These are phyloP conservation scores for Draba incana DNA, from an alignment of 345 rosid species.

Conservation along the genomic window DNA sequence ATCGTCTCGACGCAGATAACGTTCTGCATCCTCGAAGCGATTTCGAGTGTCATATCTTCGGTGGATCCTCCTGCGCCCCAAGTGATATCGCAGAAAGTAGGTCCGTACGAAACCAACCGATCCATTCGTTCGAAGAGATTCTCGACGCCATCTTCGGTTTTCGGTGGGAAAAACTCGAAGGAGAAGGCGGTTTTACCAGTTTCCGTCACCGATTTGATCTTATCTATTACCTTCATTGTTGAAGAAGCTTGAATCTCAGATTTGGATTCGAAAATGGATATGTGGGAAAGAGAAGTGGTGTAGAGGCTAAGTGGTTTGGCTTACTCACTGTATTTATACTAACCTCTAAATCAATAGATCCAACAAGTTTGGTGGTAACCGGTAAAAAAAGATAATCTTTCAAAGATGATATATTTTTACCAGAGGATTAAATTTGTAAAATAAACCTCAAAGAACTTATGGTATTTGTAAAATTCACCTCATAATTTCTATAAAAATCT, in stretches of 20 bases:
- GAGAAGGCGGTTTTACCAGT: constrained; percentile 74
- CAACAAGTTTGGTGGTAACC: constrained; percentile 22
- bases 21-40: constrained; percentile 97
- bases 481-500: too few species aligned
- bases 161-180: constrained; percentile 98
- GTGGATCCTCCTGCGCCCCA: constrained; percentile 99
- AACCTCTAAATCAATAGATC: constrained; percentile 6
- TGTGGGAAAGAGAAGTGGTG: constrained; percentile 26
- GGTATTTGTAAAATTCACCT: too few species aligned
- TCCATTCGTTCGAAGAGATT: constrained; percentile 97
- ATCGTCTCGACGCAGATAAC: constrained; percentile 93
- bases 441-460: not conserved
- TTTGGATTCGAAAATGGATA: constrained; percentile 21
- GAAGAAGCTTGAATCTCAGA: constrained; percentile 19
- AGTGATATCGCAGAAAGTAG: constrained; percentile 95
- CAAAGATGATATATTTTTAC: too few species aligned
- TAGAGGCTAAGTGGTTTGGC: constrained; percentile 15
- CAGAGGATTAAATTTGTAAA: too few species aligned
- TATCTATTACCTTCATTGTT: constrained; percentile 87
- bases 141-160: constrained; percentile 97
- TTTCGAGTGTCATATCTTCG: constrained; percentile 91
- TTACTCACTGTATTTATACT: constrained; percentile 32
- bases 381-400: not conserved
- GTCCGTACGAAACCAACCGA: constrained; percentile 86
- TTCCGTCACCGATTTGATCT: constrained; percentile 51